Conservation (phyloP, 208 protist species). For the Leptomonas seymouri region DNA sequence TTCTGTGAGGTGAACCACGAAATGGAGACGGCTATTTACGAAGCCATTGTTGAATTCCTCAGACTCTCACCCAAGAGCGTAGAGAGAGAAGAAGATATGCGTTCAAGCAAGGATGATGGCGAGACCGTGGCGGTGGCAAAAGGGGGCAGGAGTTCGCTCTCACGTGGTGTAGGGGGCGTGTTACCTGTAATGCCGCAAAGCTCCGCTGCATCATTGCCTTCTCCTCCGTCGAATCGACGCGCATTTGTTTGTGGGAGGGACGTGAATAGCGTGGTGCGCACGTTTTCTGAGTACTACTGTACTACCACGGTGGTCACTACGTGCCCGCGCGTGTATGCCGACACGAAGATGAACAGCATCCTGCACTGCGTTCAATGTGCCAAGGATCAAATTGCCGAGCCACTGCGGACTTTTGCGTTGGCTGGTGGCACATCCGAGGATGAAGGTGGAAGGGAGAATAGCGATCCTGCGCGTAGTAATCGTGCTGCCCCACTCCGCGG, state of each 20-base stretch:
- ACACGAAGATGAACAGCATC: conserved; percentile 38
- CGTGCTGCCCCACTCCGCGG: background rate
- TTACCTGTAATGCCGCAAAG: too few species aligned
- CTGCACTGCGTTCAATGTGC: conserved; percentile 9
- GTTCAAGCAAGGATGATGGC: too few species aligned
- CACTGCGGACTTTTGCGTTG: conserved; percentile 7
- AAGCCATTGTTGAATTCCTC: conserved; percentile 38
- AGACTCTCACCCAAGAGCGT: conserved; percentile 7
- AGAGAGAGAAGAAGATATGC: background rate
- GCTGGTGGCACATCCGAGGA: too few species aligned
- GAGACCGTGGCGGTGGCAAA: too few species aligned
- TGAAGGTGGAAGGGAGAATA: background rate
- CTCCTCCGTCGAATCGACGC: background rate
- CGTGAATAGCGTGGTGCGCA: conserved; percentile 39
- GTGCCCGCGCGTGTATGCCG: conserved; percentile 41
- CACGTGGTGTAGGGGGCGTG: too few species aligned
- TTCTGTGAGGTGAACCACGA: conserved; percentile 58
- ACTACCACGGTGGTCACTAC: conserved; percentile 23
- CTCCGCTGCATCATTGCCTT: background rate
- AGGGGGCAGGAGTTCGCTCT: too few species aligned
- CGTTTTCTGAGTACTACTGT: conserved; percentile 42
- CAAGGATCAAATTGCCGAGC: conserved; percentile 23
- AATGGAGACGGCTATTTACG: conserved; percentile 55
- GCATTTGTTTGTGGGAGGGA: conserved; percentile 48
- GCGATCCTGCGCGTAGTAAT: background rate